phyloP scores from a whole-genome alignment of 306 rosid genomes.

The Biancaea sappan region DNA sequence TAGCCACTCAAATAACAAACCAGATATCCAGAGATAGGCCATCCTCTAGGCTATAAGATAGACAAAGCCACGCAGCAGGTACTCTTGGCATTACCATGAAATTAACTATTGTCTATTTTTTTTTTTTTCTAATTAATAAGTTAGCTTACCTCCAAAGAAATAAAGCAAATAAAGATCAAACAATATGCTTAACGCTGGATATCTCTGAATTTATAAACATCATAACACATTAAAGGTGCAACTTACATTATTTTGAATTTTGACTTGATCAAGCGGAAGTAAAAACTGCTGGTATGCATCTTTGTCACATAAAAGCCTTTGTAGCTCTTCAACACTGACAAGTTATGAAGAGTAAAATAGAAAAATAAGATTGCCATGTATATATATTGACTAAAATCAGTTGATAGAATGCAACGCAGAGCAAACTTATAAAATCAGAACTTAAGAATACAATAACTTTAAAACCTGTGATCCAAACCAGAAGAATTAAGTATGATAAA shows the following conservation, averaged over 20 bases:
- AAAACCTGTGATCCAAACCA: background rate
- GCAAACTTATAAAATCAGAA: background rate
- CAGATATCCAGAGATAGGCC: background rate
- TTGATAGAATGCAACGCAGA: background rate
- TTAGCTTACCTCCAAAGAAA: background rate
- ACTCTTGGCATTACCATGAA: background rate
- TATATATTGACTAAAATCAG: no score
- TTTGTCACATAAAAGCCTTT: conserved; percentile 67
- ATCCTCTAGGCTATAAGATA: background rate
- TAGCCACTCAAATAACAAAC: background rate
- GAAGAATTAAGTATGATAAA: no score
- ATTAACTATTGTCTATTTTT: no score
- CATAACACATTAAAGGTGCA: background rate
- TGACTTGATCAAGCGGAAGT: conserved; percentile 75
- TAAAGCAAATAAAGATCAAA: background rate
- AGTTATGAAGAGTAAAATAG: background rate
- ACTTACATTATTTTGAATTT: conserved; percentile 79
- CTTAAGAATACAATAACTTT: background rate
- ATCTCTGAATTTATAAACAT: background rate
- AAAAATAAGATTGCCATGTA: background rate
- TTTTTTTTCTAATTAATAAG: background rate
- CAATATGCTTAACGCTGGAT: background rate
- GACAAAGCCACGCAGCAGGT: conserved; percentile 11
- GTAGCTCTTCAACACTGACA: conserved; percentile 65
- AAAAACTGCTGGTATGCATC: conserved; percentile 72